Conservation (phyloP, 257 asterid genomes). For the Solanum lycopersicoides region DNA sequence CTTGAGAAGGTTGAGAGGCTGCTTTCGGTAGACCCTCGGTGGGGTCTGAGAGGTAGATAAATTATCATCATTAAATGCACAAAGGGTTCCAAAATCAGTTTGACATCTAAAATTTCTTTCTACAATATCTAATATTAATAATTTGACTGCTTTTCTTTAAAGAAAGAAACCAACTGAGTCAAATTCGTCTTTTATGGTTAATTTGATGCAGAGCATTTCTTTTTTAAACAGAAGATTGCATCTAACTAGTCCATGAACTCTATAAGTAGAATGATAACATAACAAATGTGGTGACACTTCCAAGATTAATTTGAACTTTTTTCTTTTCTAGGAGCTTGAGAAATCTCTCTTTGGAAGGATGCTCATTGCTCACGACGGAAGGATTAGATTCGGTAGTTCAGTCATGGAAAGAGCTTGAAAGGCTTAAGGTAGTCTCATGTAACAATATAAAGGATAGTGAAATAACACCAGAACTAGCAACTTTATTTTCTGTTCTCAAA, state of each 20-base stretch:
- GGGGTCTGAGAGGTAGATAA: neutral
- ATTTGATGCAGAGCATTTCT: neutral
- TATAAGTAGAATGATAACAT: neutral
- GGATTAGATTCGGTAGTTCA: conserved; percentile 73
- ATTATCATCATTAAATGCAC: neutral
- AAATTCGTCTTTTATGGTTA: neutral
- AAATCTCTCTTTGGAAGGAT: conserved; percentile 73
- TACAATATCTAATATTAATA: neutral
- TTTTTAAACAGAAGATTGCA: neutral
- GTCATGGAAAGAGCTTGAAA: conserved; percentile 65
- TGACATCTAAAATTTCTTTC: neutral
- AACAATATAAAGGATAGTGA: conserved; percentile 76
- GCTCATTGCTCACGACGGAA: conserved; percentile 75
- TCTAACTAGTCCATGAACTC: neutral
- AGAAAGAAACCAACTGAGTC: neutral
- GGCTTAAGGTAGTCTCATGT: conserved; percentile 82
- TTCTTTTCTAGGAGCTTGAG: conserved; percentile 49
- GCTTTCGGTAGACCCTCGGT: neutral
- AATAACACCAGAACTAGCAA: conserved; percentile 72
- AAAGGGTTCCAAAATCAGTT: neutral
- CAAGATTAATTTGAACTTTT: neutral
- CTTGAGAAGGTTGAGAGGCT: neutral
- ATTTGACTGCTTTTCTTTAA: neutral
- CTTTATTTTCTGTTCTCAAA: conserved; percentile 62
- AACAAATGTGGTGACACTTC: neutral